These are phyloP conservation scores for Amanita subjunquillea DNA, from an alignment of 768 basidiomycete species.

Conservation along the genomic window DNA sequence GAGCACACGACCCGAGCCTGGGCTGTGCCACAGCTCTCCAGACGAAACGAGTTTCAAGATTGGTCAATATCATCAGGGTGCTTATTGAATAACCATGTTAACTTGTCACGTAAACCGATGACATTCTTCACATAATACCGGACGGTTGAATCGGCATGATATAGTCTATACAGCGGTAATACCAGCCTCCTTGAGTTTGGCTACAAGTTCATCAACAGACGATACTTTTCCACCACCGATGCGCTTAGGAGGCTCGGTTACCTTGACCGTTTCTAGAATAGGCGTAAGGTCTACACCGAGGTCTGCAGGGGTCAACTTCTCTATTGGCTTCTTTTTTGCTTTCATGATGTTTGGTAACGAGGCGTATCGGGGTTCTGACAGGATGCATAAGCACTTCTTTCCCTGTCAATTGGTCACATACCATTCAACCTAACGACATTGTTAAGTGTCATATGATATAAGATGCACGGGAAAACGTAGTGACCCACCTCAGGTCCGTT, in stretches of 20 bases:
- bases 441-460: not conserved
- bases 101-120: not conserved
- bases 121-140: not conserved
- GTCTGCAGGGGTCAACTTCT: constrained; percentile 71
- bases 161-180: constrained; percentile 25
- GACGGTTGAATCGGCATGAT: not conserved
- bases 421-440: constrained; percentile 54
- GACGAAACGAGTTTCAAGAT: too few relatives aligned
- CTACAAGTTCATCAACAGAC: constrained; percentile 82
- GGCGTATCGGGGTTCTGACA: constrained; percentile 86
- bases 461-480: not conserved
- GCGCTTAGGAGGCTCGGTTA: constrained; percentile 83
- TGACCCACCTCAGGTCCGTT: constrained; percentile 78
- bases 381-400: not conserved
- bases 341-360: constrained; percentile 98
- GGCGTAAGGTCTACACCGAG: constrained; percentile 80
- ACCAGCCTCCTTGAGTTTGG: constrained; percentile 85
- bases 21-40: too few relatives aligned
- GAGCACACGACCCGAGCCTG: too few relatives aligned
- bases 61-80: too few relatives aligned
- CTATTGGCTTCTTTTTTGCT: constrained; percentile 97
- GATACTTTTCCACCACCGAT: constrained; percentile 89
- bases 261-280: constrained; percentile 75
- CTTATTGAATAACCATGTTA: too few relatives aligned
- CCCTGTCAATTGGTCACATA: constrained; percentile 16